These are phyloP conservation scores for Chaetothyriales sp. DNA, from an alignment of 2,329 filamentous ascomycete species.

Conservation along the genomic window DNA sequence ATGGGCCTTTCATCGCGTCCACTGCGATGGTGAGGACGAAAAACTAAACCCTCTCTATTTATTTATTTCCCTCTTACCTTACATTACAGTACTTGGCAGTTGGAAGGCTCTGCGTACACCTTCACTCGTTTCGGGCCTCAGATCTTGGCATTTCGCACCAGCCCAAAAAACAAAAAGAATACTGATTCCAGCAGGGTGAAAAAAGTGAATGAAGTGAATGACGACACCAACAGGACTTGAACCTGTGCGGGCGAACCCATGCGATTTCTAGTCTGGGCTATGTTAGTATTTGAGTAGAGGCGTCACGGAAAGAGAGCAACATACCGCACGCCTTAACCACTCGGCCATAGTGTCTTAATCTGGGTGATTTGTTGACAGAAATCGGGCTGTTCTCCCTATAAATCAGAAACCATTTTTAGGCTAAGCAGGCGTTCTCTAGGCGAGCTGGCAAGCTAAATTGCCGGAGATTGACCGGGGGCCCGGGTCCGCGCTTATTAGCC, in stretches of 20 bases:
- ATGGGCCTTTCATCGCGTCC: too few species aligned
- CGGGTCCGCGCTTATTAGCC: too few species aligned
- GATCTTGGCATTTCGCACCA: too few species aligned
- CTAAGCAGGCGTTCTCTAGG: not conserved
- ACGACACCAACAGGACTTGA: conserved; percentile 10
- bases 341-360: not conserved
- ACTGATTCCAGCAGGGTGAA: not conserved
- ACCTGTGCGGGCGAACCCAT: conserved; percentile 10
- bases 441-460: not conserved
- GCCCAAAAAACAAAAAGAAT: too few species aligned
- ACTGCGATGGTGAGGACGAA: too few species aligned
- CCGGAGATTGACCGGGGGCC: too few species aligned
- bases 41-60: too few species aligned
- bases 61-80: too few species aligned
- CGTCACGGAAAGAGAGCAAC: conserved; percentile 1
- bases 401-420: not conserved
- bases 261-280: conserved; percentile 1
- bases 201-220: conserved; percentile 3
- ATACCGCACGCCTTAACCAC: conserved; percentile 6
- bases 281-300: not conserved
- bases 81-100: too few species aligned
- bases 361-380: not conserved
- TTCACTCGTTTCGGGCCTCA: too few species aligned
- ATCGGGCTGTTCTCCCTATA: not conserved
- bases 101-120: too few species aligned